phyloP scores from a whole-genome alignment of 2,329 filamentous ascomycete genomes.

The Nothopassalora personata region DNA sequence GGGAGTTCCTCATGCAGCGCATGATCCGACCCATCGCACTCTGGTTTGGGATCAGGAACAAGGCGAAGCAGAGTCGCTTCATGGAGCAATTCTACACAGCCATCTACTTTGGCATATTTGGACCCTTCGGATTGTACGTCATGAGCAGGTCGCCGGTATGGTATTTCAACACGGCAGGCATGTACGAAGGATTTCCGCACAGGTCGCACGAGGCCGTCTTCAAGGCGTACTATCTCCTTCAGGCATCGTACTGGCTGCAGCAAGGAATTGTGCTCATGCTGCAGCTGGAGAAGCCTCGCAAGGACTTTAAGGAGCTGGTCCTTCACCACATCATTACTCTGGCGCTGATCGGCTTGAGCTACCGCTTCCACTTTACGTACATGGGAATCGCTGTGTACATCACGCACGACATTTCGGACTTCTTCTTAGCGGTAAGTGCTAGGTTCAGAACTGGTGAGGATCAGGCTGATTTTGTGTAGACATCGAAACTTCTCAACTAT shows the following conservation, averaged over 20 bases:
- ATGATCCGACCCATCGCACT: conserved; percentile 71
- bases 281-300: conserved; percentile 85
- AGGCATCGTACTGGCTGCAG: conserved; percentile 93
- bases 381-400: conserved; percentile 91
- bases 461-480: conserved; percentile 46
- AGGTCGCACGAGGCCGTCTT: conserved; percentile 70
- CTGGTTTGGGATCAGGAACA: conserved; percentile 61
- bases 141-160: conserved; percentile 88
- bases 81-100: conserved; percentile 97
- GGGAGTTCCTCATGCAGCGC: conserved; percentile 94
- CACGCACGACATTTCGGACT: conserved; percentile 89
- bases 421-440: conserved; percentile 80
- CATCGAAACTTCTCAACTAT: conserved; percentile 89
- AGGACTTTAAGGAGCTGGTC: conserved; percentile 92
- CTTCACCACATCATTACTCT: conserved; percentile 88
- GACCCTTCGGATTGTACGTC: conserved; percentile 79
- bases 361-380: conserved; percentile 95
- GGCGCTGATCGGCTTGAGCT: conserved; percentile 75
- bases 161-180: conserved; percentile 88
- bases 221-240: conserved; percentile 94
- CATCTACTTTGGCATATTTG: conserved; percentile 78
- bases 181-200: conserved; percentile 88
- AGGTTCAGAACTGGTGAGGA: neutral
- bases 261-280: conserved; percentile 83
- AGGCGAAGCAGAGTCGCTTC: conserved; percentile 79